Evolutionary conservation across 208 protist genomes (phyloP).

Genomic region (Leishmania turanica): DNA sequence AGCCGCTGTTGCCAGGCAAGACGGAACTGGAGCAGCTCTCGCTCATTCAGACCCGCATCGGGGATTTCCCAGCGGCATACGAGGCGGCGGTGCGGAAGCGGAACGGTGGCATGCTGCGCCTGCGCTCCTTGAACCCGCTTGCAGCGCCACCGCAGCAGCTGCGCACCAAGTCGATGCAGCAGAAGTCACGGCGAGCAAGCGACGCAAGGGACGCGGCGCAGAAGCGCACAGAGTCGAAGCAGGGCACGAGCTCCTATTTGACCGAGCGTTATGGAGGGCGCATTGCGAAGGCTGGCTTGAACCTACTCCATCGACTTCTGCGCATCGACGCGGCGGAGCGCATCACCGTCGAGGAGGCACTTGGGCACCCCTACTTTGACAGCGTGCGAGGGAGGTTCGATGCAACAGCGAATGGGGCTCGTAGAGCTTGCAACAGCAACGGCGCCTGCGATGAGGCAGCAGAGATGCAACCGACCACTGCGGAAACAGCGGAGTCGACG

Average conservation of each 20-base stretch:
- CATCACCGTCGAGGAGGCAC: slow-evolving; percentile 68
- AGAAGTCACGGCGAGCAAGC: neutral
- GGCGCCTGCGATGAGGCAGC: neutral
- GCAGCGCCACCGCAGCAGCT: slow-evolving; percentile 4
- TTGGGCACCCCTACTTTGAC: slow-evolving; percentile 85
- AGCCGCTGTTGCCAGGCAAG: slow-evolving; percentile 87
- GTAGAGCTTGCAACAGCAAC: neutral
- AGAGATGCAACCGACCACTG: neutral
- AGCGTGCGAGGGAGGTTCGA: slow-evolving; percentile 17
- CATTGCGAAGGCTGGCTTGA: slow-evolving; percentile 45
- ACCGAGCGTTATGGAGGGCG: slow-evolving; percentile 36
- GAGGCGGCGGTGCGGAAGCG: slow-evolving; percentile 45
- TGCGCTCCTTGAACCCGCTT: slow-evolving; percentile 21
- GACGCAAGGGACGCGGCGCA: neutral
- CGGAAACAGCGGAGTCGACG: neutral
- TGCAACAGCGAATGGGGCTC: neutral
- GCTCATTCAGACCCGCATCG: slow-evolving; percentile 80
- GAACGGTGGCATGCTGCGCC: slow-evolving; percentile 42
- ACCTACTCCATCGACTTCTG: slow-evolving; percentile 67
- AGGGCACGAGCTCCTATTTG: slow-evolving; percentile 33
- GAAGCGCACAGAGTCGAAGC: neutral
- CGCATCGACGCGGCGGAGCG: slow-evolving; percentile 46
- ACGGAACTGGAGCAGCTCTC: slow-evolving; percentile 86
- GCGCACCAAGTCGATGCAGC: neutral
- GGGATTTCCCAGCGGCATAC: slow-evolving; percentile 53